phyloP scores from a whole-genome alignment of 2,329 filamentous ascomycete species.

The Aphanocladium album region DNA sequence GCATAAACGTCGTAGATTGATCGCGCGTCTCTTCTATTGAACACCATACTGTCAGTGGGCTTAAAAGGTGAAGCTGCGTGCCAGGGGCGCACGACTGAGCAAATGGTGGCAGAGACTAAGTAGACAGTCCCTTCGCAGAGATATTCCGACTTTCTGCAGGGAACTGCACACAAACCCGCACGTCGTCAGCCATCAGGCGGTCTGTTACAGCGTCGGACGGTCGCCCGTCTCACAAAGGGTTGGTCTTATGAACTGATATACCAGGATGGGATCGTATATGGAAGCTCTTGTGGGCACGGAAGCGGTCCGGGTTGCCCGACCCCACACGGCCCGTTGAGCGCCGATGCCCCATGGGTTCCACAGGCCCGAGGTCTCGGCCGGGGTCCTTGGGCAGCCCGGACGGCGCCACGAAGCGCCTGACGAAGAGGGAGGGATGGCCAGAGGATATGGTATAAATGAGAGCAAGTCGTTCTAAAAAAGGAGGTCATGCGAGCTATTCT shows the following conservation, averaged over 20 bases:
- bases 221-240: too few relatives aligned
- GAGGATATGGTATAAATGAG: background rate
- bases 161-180: too few relatives aligned
- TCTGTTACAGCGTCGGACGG: too few relatives aligned
- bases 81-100: too few relatives aligned
- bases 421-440: background rate
- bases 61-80: too few relatives aligned
- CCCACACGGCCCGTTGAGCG: slow-evolving; percentile 8
- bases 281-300: slow-evolving; percentile 8
- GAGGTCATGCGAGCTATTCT: background rate
- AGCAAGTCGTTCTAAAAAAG: background rate
- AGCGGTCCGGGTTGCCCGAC: slow-evolving; percentile 5
- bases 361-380: slow-evolving; percentile 4
- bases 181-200: too few relatives aligned
- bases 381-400: background rate
- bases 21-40: too few relatives aligned
- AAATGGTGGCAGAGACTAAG: too few relatives aligned
- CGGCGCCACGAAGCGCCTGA: background rate
- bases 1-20: too few relatives aligned
- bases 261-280: background rate
- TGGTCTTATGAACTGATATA: background rate
- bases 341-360: slow-evolving; percentile 7
- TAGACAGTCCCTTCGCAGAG: too few relatives aligned
- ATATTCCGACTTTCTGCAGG: too few relatives aligned
- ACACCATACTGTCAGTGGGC: too few relatives aligned